Conservation (phyloP, 2,329 filamentous ascomycete genomes). For the Chaetomiaceae sp. region DNA sequence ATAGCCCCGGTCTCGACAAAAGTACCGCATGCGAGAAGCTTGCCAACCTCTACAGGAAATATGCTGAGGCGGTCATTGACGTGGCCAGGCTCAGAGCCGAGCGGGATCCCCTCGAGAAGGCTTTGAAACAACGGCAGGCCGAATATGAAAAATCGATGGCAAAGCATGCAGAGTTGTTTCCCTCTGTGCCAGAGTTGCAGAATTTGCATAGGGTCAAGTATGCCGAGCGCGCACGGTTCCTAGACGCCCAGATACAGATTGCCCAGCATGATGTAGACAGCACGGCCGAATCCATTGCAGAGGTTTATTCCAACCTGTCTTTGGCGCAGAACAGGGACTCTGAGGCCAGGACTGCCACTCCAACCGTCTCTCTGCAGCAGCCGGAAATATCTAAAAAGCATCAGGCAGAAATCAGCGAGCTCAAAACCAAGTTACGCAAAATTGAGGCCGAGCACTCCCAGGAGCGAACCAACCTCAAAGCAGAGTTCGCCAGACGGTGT, state of each 20-base stretch:
- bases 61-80: slow-evolving; percentile 1
- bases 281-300: background rate
- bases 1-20: background rate
- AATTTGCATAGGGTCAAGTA: slow-evolving; percentile 18
- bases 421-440: slow-evolving; percentile 3
- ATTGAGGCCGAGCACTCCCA: background rate
- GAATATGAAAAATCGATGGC: slow-evolving; percentile 23
- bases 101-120: slow-evolving; percentile 15
- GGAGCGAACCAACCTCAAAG: background rate
- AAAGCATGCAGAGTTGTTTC: slow-evolving; percentile 26
- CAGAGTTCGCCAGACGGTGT: background rate
- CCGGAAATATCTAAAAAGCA: background rate
- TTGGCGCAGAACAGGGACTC: background rate
- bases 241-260: slow-evolving; percentile 11
- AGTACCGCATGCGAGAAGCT: background rate
- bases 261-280: background rate
- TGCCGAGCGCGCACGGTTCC: background rate
- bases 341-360: background rate
- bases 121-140: slow-evolving; percentile 13
- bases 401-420: slow-evolving; percentile 3
- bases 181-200: slow-evolving; percentile 26
- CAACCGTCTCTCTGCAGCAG: background rate
- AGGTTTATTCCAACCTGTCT: background rate
- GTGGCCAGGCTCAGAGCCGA: slow-evolving; percentile 11
- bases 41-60: background rate